phyloP scores from a whole-genome alignment of 257 asterid genomes.

The Solanum bulbocastanum region DNA sequence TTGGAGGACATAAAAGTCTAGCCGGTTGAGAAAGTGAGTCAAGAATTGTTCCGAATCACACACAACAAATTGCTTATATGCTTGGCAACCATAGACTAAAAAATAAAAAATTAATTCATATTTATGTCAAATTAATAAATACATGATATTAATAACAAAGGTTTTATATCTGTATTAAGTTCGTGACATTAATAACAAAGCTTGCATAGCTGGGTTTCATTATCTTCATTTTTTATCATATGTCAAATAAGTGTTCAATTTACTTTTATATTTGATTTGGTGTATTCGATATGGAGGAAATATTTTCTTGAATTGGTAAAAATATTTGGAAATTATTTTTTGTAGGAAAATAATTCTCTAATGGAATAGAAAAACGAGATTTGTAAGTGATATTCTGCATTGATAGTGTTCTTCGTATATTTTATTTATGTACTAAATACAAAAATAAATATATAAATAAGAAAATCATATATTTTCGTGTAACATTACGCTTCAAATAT shows the following conservation, averaged over 20 bases:
- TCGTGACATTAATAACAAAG: not conserved
- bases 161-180: not conserved
- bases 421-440: too few relatives aligned
- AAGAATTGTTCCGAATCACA: not conserved
- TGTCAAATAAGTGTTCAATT: too few relatives aligned
- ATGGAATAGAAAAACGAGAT: too few relatives aligned
- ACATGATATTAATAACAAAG: not conserved
- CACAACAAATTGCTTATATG: not conserved
- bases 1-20: not conserved
- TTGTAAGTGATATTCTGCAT: not conserved
- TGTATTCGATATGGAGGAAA: not conserved
- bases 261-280: too few relatives aligned
- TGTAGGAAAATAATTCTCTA: too few relatives aligned
- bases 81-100: not conserved
- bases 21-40: not conserved
- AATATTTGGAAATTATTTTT: too few relatives aligned
- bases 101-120: accelerated
- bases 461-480: too few relatives aligned
- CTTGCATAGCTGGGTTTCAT: not conserved
- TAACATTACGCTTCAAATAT: too few relatives aligned
- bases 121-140: not conserved
- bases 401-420: too few relatives aligned
- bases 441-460: too few relatives aligned
- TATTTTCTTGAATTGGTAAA: too few relatives aligned
- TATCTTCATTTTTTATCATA: too few relatives aligned